A percentile compares a stretch with the other conserved stretches of the same genome.
Evolutionary conservation across 306 rosid species (phyloP).

Genomic region (Rosa multiflora): DNA sequence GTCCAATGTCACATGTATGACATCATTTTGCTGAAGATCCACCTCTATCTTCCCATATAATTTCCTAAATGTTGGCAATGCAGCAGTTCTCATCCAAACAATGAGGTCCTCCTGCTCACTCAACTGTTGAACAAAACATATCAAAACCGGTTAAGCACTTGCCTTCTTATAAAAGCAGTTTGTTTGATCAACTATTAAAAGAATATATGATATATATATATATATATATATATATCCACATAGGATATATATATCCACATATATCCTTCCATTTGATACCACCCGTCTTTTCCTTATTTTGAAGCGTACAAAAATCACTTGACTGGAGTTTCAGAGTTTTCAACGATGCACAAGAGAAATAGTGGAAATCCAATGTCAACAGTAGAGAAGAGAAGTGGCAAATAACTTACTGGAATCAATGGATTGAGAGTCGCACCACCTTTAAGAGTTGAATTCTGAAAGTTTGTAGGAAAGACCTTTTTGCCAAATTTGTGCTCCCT

Average conservation of each 20-base stretch:
- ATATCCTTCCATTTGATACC: neutral
- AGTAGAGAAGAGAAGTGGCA: conserved; percentile 11
- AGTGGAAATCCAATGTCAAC: neutral
- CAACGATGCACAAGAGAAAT: neutral
- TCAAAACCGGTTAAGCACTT: conserved; percentile 24
- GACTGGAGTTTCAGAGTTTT: neutral
- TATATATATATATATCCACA: too few relatives aligned
- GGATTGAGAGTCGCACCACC: conserved; percentile 53
- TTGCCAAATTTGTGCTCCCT: conserved; percentile 88
- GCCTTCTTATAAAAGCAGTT: conserved; percentile 17
- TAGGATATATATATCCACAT: too few relatives aligned
- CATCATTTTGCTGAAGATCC: conserved; percentile 51
- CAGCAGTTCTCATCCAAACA: conserved; percentile 89
- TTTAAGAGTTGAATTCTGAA: conserved; percentile 63
- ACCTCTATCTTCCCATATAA: conserved; percentile 69
- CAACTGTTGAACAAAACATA: conserved; percentile 52
- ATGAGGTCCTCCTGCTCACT: conserved; percentile 74
- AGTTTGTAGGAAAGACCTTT: conserved; percentile 77
- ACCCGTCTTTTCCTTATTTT: neutral
- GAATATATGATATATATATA: too few relatives aligned
- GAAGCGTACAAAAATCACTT: neutral
- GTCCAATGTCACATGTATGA: conserved; percentile 36
- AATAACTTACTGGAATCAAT: conserved; percentile 50
- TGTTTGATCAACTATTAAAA: neutral
- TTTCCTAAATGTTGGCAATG: conserved; percentile 77